A percentile compares a stretch with the other conserved stretches of the same genome.
Evolutionary conservation across 2,329 filamentous ascomycete species (phyloP).

Genomic region (Purpureocillium lavendulum): DNA sequence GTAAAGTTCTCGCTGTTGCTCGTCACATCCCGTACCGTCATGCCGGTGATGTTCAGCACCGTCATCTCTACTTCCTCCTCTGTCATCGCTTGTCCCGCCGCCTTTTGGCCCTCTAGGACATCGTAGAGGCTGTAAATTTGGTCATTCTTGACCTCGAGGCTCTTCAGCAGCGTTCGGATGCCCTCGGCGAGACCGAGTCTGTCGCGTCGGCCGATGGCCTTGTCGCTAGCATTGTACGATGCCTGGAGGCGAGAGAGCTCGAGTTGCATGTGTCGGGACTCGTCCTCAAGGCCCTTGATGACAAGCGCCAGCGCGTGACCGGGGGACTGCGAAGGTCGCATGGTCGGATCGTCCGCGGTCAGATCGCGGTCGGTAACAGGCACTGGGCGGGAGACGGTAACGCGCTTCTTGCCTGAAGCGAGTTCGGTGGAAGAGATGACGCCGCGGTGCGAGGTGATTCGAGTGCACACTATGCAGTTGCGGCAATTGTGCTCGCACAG

Average conservation of each 20-base stretch:
- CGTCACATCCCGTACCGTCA: conserved; percentile 33
- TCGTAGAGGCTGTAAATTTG: conserved; percentile 80
- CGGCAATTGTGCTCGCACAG: conserved; percentile 46
- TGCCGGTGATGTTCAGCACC: conserved; percentile 44
- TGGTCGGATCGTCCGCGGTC: conserved; percentile 40
- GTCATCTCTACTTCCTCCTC: conserved; percentile 58
- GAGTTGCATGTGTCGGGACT: conserved; percentile 67
- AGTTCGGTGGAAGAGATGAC: conserved; percentile 28
- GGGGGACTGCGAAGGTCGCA: conserved; percentile 62
- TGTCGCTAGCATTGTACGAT: conserved; percentile 58
- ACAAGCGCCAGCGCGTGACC: conserved; percentile 70
- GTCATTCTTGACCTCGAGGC: conserved; percentile 65
- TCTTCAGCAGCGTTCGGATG: conserved; percentile 52
- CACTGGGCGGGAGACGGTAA: conserved; percentile 55
- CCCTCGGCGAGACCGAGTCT: conserved; percentile 52
- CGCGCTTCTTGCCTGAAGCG: conserved; percentile 42
- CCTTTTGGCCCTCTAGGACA: conserved; percentile 72
- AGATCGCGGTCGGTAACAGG: conserved; percentile 56
- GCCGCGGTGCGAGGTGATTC: conserved; percentile 39
- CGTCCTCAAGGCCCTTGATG: conserved; percentile 73
- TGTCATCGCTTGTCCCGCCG: conserved; percentile 52
- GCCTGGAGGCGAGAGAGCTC: conserved; percentile 54
- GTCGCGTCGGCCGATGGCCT: conserved; percentile 55
- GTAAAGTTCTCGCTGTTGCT: conserved; percentile 28
- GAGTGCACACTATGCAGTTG: conserved; percentile 50